phyloP scores from a whole-genome alignment of 2,329 filamentous ascomycete genomes.

The Aureobasidium sp. region DNA sequence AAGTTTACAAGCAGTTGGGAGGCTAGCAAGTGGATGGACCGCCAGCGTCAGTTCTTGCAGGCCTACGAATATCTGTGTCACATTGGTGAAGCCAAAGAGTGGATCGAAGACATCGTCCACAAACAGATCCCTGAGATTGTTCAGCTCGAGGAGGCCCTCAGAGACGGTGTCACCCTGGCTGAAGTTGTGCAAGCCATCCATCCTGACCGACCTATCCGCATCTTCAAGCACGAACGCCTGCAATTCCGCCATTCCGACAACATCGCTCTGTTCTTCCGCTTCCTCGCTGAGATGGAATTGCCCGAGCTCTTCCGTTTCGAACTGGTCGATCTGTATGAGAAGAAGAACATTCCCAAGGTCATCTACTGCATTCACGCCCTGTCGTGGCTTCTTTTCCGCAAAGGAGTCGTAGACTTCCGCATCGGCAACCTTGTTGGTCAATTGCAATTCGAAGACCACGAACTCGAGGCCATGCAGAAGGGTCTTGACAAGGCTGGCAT shows the following conservation, averaged over 20 bases:
- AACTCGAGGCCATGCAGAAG: constrained; percentile 93
- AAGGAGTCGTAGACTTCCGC: constrained; percentile 88
- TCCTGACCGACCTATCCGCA: constrained; percentile 64
- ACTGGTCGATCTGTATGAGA: constrained; percentile 94
- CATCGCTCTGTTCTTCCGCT: constrained; percentile 91
- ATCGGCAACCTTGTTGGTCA: constrained; percentile 96
- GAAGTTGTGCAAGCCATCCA: constrained; percentile 88
- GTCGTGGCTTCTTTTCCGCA: constrained; percentile 93
- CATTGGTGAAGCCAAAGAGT: constrained; percentile 97
- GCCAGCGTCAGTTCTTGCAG: constrained; percentile 89
- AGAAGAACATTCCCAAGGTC: constrained; percentile 98
- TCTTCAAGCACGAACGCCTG: constrained; percentile 75
- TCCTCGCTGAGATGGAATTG: constrained; percentile 81
- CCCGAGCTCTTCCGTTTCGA: constrained; percentile 96
- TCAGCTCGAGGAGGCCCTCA: constrained; percentile 81
- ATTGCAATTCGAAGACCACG: constrained; percentile 94
- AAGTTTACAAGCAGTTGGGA: constrained; percentile 49
- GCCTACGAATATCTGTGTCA: constrained; percentile 98
- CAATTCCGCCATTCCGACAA: constrained; percentile 97
- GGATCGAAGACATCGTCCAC: constrained; percentile 90
- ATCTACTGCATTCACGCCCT: constrained; percentile 98
- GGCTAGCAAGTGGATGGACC: constrained; percentile 95
- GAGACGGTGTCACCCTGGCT: constrained; percentile 88
- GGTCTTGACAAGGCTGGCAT: constrained; percentile 91
- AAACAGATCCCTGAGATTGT: constrained; percentile 84